Conservation (phyloP, 805 yeast species). For the Jamesozyma spencerorum region DNA sequence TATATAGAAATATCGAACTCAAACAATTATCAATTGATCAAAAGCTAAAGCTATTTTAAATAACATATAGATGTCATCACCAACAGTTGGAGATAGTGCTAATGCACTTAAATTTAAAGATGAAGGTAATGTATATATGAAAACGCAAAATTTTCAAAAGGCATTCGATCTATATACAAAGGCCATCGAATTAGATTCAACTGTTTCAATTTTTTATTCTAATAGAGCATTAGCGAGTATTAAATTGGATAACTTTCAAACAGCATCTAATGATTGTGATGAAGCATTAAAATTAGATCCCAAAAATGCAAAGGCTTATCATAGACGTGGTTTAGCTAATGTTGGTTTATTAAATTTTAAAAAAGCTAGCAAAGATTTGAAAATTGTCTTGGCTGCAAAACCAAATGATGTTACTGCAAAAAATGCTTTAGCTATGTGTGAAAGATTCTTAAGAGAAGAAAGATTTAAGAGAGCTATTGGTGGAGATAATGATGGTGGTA, state of each 20-base stretch:
- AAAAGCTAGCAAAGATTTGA: constrained; percentile 64
- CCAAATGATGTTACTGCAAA: constrained; percentile 66
- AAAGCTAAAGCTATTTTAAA: too few relatives aligned
- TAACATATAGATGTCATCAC: constrained; percentile 11
- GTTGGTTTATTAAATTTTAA: constrained; percentile 69
- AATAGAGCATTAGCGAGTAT: constrained; percentile 88
- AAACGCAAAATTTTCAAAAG: constrained; percentile 48
- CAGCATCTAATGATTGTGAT: constrained; percentile 72
- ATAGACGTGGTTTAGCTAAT: constrained; percentile 75
- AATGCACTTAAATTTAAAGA: constrained; percentile 48
- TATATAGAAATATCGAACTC: background rate
- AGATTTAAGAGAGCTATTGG: constrained; percentile 86
- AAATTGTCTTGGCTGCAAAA: constrained; percentile 46
- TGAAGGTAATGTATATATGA: constrained; percentile 66
- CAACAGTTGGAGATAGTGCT: constrained; percentile 14
- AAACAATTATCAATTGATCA: background rate
- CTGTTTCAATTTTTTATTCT: constrained; percentile 59
- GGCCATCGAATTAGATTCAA: constrained; percentile 59
- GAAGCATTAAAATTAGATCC: constrained; percentile 61
- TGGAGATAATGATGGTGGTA: constrained; percentile 44
- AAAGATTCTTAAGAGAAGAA: constrained; percentile 53
- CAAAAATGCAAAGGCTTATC: constrained; percentile 67
- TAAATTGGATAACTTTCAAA: constrained; percentile 77
- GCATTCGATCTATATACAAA: constrained; percentile 66
- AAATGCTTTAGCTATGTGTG: constrained; percentile 53